Base-by-base conservation (phyloP, 2,329 filamentous ascomycete genomes). In the Xylaria digitata region DNA sequence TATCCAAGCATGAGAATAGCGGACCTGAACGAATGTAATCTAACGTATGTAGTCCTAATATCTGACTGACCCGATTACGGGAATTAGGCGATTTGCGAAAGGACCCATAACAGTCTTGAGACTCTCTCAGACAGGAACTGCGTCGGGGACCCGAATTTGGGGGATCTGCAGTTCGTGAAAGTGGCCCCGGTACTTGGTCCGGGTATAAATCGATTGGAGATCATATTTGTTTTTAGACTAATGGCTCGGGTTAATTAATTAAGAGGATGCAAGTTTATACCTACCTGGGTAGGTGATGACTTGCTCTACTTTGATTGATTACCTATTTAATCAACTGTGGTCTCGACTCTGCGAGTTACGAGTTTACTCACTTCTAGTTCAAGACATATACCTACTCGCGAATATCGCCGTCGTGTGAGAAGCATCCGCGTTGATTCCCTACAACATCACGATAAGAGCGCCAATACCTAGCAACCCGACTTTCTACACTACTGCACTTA, bases 161-260 rank as follows among this genome's bases (percentile, higher is more conserved):
- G 42, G 32, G 60, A 55, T 55, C 59, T 54, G 50, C 42, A 55
- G 59, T n/a, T 48, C 43, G n/a, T 43, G 60, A 46, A 34, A 26
- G 13, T 17, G 37, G 40, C 6, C 13, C 53, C 53, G 53, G 40
- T 21, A 13, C 43, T 21, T 50, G 37, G 3, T 37, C 49, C 58
- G 49, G 58, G 6, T 61, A 61, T 61, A 61, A 54, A 21, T 34
- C 26, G 8, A 26, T 46, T 61, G 19, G n/a, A 61, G 26, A 21
- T 13, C 15, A 23, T 8, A 7, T n/a, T 3, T 37, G 11, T 32
- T 34, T 37, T 40, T 53, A 40, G 37, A 40, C 37, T 40, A 53
- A 46, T 53, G 19, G 15, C 26, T 49, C 30, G 32, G 56, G 42
- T 52, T 46, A 61, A 40, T 52, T 46, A 45, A 61, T 26, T 9